Evolutionary conservation across 257 asterid genomes (phyloP), one percentile per base, ranked within the genome.

Genomic region (Petrea volubilis): DNA sequence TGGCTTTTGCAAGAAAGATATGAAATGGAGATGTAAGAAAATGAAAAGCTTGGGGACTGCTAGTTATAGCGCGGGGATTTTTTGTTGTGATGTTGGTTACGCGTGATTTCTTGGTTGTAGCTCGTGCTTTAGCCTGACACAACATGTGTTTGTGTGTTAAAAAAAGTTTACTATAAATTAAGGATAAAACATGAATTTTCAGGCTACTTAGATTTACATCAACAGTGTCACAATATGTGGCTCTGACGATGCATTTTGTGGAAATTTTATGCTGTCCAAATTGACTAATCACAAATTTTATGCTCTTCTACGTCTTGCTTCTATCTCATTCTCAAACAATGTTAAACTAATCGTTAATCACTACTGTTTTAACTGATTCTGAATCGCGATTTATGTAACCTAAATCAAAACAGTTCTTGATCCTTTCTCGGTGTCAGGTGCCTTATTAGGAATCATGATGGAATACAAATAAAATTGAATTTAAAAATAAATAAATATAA

Each of bases 41-140:
- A 41, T 40, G 76, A 60, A 23, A 34, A 67, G 60, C 18, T 17
- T 72, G 71, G 50, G 43, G 14, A 24, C 50, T 28, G 74, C 49
- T 70, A 56, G 64, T 78, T 74, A 71, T 68, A 67, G 75, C 47
- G 49, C 13, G 73, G 21, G n/a, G n/a, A n/a, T n/a, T n/a, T n/a
- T n/a, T n/a, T n/a, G 68, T 8, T 24, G 21, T 24, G 36, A 55
- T 25, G 50, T 41, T 55, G n/a, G n/a, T 7, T 44, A 25, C 25
- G 59, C 23, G 49, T 34, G 68, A 47, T 52, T 58, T 66, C 64
- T 24, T 27, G 72, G 64, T 21, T 57, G 41, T 46, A 29, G 47
- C 72, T 81, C 69, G 89, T 79, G 81, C 61, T 56, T 20, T 51
- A 56, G 29, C 24, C 86, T 79, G 86, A 77, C 82, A 62, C 21